These are phyloP conservation scores for Agaricus blazei DNA, from an alignment of 768 basidiomycete genomes.

Conservation along the genomic window DNA sequence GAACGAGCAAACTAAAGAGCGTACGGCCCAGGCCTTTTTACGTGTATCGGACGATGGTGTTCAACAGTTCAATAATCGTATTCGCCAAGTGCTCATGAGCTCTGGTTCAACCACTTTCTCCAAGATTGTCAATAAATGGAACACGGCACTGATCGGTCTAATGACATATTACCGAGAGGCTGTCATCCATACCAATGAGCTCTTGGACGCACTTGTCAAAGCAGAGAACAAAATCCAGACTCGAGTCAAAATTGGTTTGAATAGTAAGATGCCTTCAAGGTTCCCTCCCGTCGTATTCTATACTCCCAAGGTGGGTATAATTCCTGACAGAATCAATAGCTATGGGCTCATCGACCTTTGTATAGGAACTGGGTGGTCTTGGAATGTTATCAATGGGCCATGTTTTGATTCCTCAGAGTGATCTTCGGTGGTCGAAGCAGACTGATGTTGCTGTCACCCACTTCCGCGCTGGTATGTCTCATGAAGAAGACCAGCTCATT, in stretches of 20 bases:
- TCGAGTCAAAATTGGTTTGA: conserved; percentile 98
- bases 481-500: conserved; percentile 91
- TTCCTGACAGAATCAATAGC: neutral
- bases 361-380: conserved; percentile 88
- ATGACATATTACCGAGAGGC: conserved; percentile 99
- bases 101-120: conserved; percentile 98
- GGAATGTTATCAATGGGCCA: conserved; percentile 99
- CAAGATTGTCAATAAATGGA: conserved; percentile 99
- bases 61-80: conserved; percentile 96
- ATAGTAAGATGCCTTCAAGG: conserved; percentile 99
- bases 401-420: conserved; percentile 96
- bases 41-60: conserved; percentile 97
- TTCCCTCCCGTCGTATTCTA: conserved; percentile 97
- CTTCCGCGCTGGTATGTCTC: conserved; percentile 98
- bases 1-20: conserved; percentile 95
- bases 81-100: conserved; percentile 95
- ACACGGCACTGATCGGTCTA: conserved; percentile 89
- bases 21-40: conserved; percentile 96
- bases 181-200: conserved; percentile 94
- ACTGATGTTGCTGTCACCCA: conserved; percentile 83
- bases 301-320: conserved; percentile 69
- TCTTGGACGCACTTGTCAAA: conserved; percentile 94
- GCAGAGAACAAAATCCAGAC: conserved; percentile 99
- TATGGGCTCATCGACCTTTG: conserved; percentile 3
- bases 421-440: conserved; percentile 96